A percentile compares a stretch with the other conserved stretches of the same genome.
Evolutionary conservation across 495 filamentous ascomycete genomes (phyloP).

Genomic region (Podospora appendiculata): DNA sequence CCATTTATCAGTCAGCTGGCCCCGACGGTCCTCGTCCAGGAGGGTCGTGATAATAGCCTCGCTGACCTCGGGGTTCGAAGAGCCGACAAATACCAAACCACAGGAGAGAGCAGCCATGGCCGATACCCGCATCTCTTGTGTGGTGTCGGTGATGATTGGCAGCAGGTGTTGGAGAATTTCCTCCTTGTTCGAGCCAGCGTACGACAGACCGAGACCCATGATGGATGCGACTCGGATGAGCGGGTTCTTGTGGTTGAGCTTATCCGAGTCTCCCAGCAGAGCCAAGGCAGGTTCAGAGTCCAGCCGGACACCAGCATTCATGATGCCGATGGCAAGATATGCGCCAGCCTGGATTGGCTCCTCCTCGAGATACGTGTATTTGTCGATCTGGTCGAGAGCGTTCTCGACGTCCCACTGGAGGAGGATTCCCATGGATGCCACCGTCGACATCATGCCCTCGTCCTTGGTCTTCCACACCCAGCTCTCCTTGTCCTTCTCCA

Average conservation of each 20-base stretch:
- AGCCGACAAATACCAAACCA: slow-evolving; percentile 88
- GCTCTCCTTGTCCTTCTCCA: slow-evolving; percentile 68
- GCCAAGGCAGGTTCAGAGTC: slow-evolving; percentile 85
- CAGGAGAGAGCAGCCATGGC: slow-evolving; percentile 92
- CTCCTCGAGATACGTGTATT: slow-evolving; percentile 77
- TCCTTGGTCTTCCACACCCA: slow-evolving; percentile 99
- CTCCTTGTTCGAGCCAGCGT: slow-evolving; percentile 85
- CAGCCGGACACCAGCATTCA: slow-evolving; percentile 82
- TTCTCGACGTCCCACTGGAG: slow-evolving; percentile 84
- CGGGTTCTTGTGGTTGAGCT: slow-evolving; percentile 65
- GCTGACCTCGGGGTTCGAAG: slow-evolving; percentile 77
- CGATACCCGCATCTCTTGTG: slow-evolving; percentile 84
- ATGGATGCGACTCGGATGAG: slow-evolving; percentile 73
- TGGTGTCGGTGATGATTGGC: slow-evolving; percentile 76
- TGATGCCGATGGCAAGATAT: slow-evolving; percentile 80
- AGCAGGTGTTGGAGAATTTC: slow-evolving; percentile 72
- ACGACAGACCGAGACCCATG: slow-evolving; percentile 91
- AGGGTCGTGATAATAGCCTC: slow-evolving; percentile 85
- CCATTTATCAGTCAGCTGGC: slow-evolving; percentile 94
- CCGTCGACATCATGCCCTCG: slow-evolving; percentile 92
- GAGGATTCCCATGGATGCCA: slow-evolving; percentile 85
- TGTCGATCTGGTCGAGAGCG: slow-evolving; percentile 86
- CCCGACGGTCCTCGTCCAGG: slow-evolving; percentile 79
- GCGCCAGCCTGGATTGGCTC: slow-evolving; percentile 85
- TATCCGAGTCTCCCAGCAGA: slow-evolving; percentile 69